A percentile compares a stretch with the other conserved stretches of the same genome.
These are phyloP conservation scores for Cladosporium sp. DNA, from an alignment of 2,329 filamentous ascomycete genomes.

Conservation along the genomic window DNA sequence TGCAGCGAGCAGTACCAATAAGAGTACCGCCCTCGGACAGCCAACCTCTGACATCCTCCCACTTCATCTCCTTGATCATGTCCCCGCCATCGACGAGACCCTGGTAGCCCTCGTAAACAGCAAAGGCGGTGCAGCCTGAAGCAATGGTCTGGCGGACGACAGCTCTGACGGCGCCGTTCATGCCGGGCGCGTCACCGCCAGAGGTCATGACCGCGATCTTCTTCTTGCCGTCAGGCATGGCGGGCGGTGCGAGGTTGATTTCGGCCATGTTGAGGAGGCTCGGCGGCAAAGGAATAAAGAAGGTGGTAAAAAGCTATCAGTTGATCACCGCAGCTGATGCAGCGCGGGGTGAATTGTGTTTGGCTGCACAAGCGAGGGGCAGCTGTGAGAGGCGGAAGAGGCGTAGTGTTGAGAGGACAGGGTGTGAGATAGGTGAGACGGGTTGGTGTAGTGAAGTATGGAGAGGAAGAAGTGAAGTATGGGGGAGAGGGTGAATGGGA, in stretches of 20 bases:
- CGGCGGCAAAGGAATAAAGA: not conserved
- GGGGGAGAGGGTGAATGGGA: not conserved
- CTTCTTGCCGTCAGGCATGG: conserved; percentile 40
- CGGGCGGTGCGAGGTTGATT: conserved; percentile 26
- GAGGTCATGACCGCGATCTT: conserved; percentile 89
- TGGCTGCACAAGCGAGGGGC: conserved; percentile 1
- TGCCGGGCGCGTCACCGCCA: conserved; percentile 88
- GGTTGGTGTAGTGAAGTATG: too few species aligned
- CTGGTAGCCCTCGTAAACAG: conserved; percentile 85
- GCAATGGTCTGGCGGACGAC: conserved; percentile 89
- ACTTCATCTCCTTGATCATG: conserved; percentile 80
- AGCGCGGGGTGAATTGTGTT: conserved; percentile 4
- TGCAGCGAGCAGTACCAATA: conserved; percentile 91
- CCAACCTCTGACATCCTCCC: conserved; percentile 93
- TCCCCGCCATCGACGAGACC: conserved; percentile 85
- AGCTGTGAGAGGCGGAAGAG: not conserved
- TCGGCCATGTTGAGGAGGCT: conserved; percentile 25
- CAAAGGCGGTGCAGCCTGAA: conserved; percentile 51
- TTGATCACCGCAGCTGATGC: not conserved
- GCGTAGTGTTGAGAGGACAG: too few species aligned
- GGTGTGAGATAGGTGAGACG: too few species aligned
- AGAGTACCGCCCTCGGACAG: conserved; percentile 90
- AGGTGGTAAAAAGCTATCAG: not conserved
- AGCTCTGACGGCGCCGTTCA: conserved; percentile 87
- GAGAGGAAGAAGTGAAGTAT: not conserved